Evolutionary conservation across 169 alveolate genomes (phyloP), one percentile per base, ranked within the genome.

Genomic region (Toxoplasma gondii): DNA sequence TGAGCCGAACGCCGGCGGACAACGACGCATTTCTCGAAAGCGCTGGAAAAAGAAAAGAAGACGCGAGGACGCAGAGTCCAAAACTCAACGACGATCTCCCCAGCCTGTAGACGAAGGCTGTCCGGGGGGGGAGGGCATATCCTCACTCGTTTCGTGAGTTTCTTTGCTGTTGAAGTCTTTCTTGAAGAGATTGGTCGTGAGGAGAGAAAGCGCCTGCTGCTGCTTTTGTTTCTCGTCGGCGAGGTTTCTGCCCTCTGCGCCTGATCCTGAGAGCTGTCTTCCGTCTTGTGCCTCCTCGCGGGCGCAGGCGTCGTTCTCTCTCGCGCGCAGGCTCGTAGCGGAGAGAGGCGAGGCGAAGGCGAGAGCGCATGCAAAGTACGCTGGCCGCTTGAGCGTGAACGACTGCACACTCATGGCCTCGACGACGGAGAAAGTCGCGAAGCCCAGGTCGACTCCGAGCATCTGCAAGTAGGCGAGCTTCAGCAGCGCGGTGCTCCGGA

Each of bases 121-220:
- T n/a, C n/a, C n/a, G n/a, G n/a, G n/a, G n/a, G n/a, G n/a, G n/a
- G n/a, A n/a, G n/a, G n/a, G n/a, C n/a, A n/a, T n/a, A n/a, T n/a
- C n/a, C 83, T 58, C 58, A 82, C 95, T 93, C 10, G 92, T 91
- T 69, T 90, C 94, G 58, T 22, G 67, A 39, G 67, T 39, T 29
- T 83, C 81, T 44, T 70, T 67, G 91, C 88, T 82, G 83, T 44
- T 82, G 67, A 82, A 34, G 81, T 88, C 97, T 92, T 95, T 95
- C 91, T 94, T 93, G 94, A 95, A 95, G 70, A 94, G 95, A 74
- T 95, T 95, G 54, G 92, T 93, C 49, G 97, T 94, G 88, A 95
- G 69, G 0, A 95, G 96, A 0, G 96, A 94, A 80, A 94, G 95
- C 41, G 92, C 97, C 78, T 90, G 93, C 44, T 90, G 93, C 74